Base-by-base conservation (phyloP, 805 yeast genomes). In the Schizosaccharomyces osmophilus region DNA sequence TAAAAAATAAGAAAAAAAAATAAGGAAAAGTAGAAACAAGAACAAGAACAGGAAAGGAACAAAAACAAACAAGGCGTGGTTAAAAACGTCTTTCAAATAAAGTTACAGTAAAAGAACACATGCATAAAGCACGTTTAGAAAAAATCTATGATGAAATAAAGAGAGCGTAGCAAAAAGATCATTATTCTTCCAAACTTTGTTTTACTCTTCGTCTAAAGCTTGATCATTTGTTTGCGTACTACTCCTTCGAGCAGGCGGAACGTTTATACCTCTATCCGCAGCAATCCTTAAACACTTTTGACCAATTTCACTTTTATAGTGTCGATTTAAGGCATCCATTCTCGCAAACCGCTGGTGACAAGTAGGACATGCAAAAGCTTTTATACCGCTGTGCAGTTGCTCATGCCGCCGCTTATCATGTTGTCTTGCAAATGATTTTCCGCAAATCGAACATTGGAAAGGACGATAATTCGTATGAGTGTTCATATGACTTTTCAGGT, bases 401-500 rank as follows among this genome's bases (percentile, higher is more conserved):
- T 85, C 89, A 69, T 85, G 93, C 59, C 93, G 77, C 66, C 82
- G 82, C 62, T 83, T 76, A 69, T 85, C 93, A 67, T 85, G 90
- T 62, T 82, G 81, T 24, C 93, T 74, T 2, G 90, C 88, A 75
- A 85, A 85, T 9, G 82, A 78, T 68, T 82, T 81, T 22, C 78
- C 74, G 69, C 93, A 85, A 62, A 75, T 74, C 22, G 77, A 70
- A 68, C 93, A 85, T 58, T 77, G 76, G 71, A 74, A 84, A 5
- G 93, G 93, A 62, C 83, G 79, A 60, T 82, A 89, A 59, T 78
- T 76, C 4, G 87, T 82, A 69, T 85, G 98, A 0, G 97, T 90
- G 63, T 96, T 75, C 68, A 85, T 74, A 72, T 90, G 98, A 0
- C 95, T 86, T 66, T 90, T 87, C 65, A 90, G 75, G 69, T 93